Evolutionary conservation across 1,284 basidiomycete species (phyloP), one percentile per base, ranked within the genome.

Genomic region (Trichosporon asahii): DNA sequence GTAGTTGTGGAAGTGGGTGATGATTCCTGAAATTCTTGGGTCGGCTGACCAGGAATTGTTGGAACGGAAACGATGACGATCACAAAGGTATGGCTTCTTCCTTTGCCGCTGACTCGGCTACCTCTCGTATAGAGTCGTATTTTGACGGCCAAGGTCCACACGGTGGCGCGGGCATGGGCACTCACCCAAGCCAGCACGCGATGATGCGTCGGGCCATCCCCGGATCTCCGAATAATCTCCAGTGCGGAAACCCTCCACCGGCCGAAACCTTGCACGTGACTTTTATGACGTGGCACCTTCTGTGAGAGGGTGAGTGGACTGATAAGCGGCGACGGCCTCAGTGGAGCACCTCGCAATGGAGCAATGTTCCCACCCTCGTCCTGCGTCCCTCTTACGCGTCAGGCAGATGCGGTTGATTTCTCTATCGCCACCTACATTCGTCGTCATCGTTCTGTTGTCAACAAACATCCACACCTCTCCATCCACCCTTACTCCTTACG

Each of bases 291-390:
- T 44, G 18, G 11, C 3, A 37, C 11, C 7, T 37, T 9, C 11
- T 9, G 31, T n/a, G 31, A 33, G 7, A 33, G 14, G 40, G 18
- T 44, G 40, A 44, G 18, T 44, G 40, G 40, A 44, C 40, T 44
- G 35, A 37, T 37, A 37, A 9, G 40, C 2, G 18, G 15, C 40
- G 18, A 18, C 11, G 9, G 35, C n/a, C n/a, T n/a, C 3, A 37
- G 35, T 37, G 31, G 31, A 33, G 31, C 31, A 33, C 31, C 31
- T 40, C 11, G 11, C 37, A 8, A 18, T 53, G 49, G 49, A 53
- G 49, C 49, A 53, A 53, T 53, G 49, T 53, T 53, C 49, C 49
- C 49, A 53, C 49, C 49, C 49, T 53, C 49, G 49, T 18, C 49
- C n/a, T n/a, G n/a, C 21, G 7, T 9, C 31, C 44, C 18, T 6